A percentile compares a stretch with the other conserved stretches of the same genome.
These are phyloP conservation scores for Chlorophyllum brunneum DNA, from an alignment of 768 basidiomycete genomes.

Conservation along the genomic window DNA sequence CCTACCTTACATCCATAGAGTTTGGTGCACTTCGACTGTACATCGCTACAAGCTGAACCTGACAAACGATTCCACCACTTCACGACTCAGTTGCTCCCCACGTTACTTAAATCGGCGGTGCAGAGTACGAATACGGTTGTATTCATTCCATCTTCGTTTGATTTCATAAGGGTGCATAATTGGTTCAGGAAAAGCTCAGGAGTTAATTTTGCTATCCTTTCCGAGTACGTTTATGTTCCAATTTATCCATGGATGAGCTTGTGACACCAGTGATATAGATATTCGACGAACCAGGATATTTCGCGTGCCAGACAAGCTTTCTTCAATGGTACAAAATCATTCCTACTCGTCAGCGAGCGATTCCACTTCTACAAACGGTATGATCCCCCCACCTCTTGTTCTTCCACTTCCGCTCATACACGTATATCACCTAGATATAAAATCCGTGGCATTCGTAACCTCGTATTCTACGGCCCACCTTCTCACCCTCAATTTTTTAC, in stretches of 20 bases:
- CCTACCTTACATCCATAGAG: slow-evolving; percentile 35
- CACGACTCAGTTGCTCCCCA: slow-evolving; percentile 83
- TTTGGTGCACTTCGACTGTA: slow-evolving; percentile 72
- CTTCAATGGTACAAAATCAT: slow-evolving; percentile 81
- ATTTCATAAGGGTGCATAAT: slow-evolving; percentile 90
- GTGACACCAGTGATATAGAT: slow-evolving; percentile 40
- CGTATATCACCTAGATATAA: slow-evolving; percentile 60
- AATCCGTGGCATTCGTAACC: slow-evolving; percentile 86
- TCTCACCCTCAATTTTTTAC: slow-evolving; percentile 90
- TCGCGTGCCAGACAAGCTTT: slow-evolving; percentile 91
- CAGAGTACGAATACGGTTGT: slow-evolving; percentile 85
- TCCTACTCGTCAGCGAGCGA: slow-evolving; percentile 92
- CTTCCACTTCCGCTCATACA: not conserved
- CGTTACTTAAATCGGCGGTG: slow-evolving; percentile 87
- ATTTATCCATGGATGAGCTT: not conserved
- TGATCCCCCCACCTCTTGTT: slow-evolving; percentile 14
- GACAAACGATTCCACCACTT: slow-evolving; percentile 88
- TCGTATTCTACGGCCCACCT: slow-evolving; percentile 92
- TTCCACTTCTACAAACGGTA: slow-evolving; percentile 96
- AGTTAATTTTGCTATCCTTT: slow-evolving; percentile 77
- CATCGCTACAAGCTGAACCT: slow-evolving; percentile 69
- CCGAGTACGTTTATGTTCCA: slow-evolving; percentile 58
- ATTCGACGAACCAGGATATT: slow-evolving; percentile 92
- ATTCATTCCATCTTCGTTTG: slow-evolving; percentile 93
- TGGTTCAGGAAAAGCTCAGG: slow-evolving; percentile 72